These are phyloP conservation scores for Pleurotus sapidus DNA, from an alignment of 768 basidiomycete species.

Conservation along the genomic window DNA sequence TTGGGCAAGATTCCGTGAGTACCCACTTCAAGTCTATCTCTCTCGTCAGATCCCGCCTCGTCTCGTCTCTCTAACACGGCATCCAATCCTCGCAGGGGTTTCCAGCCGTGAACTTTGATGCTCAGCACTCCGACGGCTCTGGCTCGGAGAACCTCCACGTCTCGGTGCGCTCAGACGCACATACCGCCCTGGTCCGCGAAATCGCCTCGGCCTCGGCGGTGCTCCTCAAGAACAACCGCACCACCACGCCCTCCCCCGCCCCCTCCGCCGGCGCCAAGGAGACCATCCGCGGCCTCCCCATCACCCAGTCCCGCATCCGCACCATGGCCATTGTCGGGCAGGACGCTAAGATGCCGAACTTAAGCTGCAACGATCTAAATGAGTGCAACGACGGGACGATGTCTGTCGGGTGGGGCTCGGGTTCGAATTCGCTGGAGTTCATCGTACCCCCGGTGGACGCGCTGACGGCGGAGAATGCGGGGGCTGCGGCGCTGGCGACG, in stretches of 20 bases:
- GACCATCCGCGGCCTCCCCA: conserved; percentile 39
- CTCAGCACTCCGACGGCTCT: conserved; percentile 42
- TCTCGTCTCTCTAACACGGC: neutral
- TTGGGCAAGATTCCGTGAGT: conserved; percentile 46
- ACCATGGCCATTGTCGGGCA: conserved; percentile 59
- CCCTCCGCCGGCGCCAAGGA: neutral
- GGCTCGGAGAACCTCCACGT: conserved; percentile 40
- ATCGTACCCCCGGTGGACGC: conserved; percentile 46
- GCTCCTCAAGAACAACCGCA: conserved; percentile 62
- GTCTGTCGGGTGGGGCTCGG: conserved; percentile 59
- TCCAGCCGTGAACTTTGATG: conserved; percentile 44
- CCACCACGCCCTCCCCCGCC: conserved; percentile 17
- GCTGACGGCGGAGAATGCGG: conserved; percentile 36
- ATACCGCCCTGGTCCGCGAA: conserved; percentile 53
- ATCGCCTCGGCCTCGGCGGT: conserved; percentile 68
- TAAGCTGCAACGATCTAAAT: conserved; percentile 44
- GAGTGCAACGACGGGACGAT: conserved; percentile 59
- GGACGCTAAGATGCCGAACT: conserved; percentile 51
- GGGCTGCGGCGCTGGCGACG: conserved; percentile 35
- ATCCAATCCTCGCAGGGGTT: conserved; percentile 31
- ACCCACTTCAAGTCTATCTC: too few species aligned
- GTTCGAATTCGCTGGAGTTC: conserved; percentile 43
- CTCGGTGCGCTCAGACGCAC: conserved; percentile 38
- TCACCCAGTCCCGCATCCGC: conserved; percentile 45
- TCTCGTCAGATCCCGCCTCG: neutral